phyloP scores from a whole-genome alignment of 176 grass and related monocot genomes.

The Zoysia japonica region DNA sequence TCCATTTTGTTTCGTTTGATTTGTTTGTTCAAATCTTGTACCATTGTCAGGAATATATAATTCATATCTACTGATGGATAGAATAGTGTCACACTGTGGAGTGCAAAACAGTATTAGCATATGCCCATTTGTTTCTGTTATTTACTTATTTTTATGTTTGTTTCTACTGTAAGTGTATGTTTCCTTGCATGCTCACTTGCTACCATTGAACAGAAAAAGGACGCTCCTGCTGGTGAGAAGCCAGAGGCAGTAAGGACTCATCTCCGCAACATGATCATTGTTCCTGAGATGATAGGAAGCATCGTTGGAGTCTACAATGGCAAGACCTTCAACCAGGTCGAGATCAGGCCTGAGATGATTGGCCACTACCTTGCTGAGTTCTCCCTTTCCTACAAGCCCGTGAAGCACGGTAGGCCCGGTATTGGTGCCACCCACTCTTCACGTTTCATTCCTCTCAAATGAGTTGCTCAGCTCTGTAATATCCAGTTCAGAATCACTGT shows the following conservation, averaged over 20 bases:
- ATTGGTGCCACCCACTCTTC: slow-evolving; percentile 67
- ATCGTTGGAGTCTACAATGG: slow-evolving; percentile 55
- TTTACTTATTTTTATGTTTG: neutral
- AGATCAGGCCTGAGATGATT: slow-evolving; percentile 75
- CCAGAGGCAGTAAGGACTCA: slow-evolving; percentile 59
- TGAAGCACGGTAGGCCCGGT: slow-evolving; percentile 68
- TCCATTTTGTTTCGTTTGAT: too few relatives aligned
- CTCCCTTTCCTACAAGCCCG: slow-evolving; percentile 60
- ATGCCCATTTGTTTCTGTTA: neutral
- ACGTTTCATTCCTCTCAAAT: slow-evolving; percentile 69
- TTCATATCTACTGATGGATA: too few relatives aligned
- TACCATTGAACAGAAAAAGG: slow-evolving; percentile 47
- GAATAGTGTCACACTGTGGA: neutral
- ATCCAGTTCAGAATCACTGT: neutral
- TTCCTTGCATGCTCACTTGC: neutral
- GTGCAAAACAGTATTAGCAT: neutral
- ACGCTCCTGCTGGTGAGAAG: slow-evolving; percentile 63
- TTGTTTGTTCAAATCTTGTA: too few relatives aligned
- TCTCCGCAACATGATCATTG: slow-evolving; percentile 64
- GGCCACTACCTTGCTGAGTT: slow-evolving; percentile 68
- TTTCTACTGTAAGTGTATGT: neutral
- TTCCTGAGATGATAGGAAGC: slow-evolving; percentile 77
- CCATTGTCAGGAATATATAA: too few relatives aligned
- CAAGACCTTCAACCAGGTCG: slow-evolving; percentile 60
- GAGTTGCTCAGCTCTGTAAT: slow-evolving; percentile 8